A percentile compares a stretch with the other conserved stretches of the same genome.
These are phyloP conservation scores for Stachybotrys chartarum DNA, from an alignment of 2,329 filamentous ascomycete species.

Conservation along the genomic window DNA sequence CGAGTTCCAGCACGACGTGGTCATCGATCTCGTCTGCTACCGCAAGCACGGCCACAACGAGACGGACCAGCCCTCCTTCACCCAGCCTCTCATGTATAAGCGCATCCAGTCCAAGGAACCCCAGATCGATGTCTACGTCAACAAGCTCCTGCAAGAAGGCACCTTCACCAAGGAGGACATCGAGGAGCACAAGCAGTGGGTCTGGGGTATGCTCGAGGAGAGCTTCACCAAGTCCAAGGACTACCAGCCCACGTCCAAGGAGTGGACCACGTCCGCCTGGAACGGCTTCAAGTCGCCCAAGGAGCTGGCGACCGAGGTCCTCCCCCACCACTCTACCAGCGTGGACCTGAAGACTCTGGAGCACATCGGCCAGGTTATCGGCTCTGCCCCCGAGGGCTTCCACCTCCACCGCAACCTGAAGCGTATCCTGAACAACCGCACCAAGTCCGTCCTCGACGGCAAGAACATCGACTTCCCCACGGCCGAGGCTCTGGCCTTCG, in stretches of 20 bases:
- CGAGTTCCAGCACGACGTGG: conserved; percentile 96
- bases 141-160: conserved; percentile 84
- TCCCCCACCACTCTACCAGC: conserved; percentile 84
- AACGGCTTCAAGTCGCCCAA: conserved; percentile 99
- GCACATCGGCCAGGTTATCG: conserved; percentile 77
- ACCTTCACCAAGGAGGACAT: conserved; percentile 97
- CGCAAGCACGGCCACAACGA: conserved; percentile 99
- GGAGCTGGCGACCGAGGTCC: conserved; percentile 87
- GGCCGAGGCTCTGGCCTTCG: conserved; percentile 91
- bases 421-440: conserved; percentile 83
- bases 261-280: conserved; percentile 98
- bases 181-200: conserved; percentile 99
- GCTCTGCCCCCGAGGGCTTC: conserved; percentile 75
- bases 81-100: conserved; percentile 99
- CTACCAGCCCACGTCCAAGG: conserved; percentile 91
- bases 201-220: conserved; percentile 98
- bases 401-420: conserved; percentile 90
- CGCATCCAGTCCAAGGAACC: conserved; percentile 78
- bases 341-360: conserved; percentile 67
- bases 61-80: conserved; percentile 98
- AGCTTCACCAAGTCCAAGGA: conserved; percentile 97
- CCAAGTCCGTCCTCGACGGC: conserved; percentile 87
- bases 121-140: conserved; percentile 84
- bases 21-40: conserved; percentile 98
- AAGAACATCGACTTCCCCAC: conserved; percentile 97